These are phyloP conservation scores for Cladochytrium replicatum DNA, from an alignment of 192 early-diverging fungal genomes.

Conservation along the genomic window DNA sequence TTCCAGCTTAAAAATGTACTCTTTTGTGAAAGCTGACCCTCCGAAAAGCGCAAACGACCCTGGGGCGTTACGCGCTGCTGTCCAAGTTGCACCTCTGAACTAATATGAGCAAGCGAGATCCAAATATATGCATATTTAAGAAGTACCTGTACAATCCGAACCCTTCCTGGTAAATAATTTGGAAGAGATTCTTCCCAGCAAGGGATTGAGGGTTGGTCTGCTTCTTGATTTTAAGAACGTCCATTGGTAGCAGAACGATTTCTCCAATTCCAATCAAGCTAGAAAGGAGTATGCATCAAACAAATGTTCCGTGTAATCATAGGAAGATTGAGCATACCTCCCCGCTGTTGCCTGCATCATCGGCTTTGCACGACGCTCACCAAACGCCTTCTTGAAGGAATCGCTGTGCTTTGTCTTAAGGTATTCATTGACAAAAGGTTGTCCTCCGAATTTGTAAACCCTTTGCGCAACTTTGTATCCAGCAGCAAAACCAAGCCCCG, in stretches of 20 bases:
- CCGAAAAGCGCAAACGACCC: slow-evolving; percentile 91
- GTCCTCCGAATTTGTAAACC: slow-evolving; percentile 97
- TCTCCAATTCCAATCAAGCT: slow-evolving; percentile 95
- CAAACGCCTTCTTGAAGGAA: slow-evolving; percentile 70
- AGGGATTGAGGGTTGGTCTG: slow-evolving; percentile 88
- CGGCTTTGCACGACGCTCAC: slow-evolving; percentile 89
- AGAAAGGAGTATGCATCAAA: not conserved
- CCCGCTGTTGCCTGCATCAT: slow-evolving; percentile 98
- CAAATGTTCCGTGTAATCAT: not conserved
- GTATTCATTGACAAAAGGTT: slow-evolving; percentile 91
- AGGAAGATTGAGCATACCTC: slow-evolving; percentile 20
- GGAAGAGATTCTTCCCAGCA: slow-evolving; percentile 67
- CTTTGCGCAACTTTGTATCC: slow-evolving; percentile 98
- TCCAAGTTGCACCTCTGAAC: slow-evolving; percentile 84
- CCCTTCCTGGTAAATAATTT: slow-evolving; percentile 79
- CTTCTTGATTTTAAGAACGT: slow-evolving; percentile 96
- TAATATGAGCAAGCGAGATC: not conserved
- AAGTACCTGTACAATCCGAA: slow-evolving; percentile 78
- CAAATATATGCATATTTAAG: not conserved
- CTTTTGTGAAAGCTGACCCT: slow-evolving; percentile 89
- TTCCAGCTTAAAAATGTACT: slow-evolving; percentile 77
- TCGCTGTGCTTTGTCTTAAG: slow-evolving; percentile 72
- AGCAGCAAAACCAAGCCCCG: slow-evolving; percentile 93
- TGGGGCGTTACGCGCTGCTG: slow-evolving; percentile 92
- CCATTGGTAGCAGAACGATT: slow-evolving; percentile 88